Evolutionary conservation across 768 basidiomycete species (phyloP).

Genomic region (Russula dissimulans): DNA sequence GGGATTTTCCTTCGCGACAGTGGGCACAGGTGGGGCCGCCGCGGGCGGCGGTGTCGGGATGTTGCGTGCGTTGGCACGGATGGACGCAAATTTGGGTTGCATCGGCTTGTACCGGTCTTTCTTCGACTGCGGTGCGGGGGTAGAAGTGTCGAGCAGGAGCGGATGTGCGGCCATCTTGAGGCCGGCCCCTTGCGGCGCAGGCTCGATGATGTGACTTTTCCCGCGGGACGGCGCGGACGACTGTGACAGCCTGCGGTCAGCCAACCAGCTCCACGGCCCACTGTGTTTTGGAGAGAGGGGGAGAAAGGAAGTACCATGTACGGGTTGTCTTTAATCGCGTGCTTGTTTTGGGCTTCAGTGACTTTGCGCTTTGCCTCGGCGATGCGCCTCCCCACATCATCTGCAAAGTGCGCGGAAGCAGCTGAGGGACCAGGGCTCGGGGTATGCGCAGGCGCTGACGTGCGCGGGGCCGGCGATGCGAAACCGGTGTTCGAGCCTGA

Average conservation of each 20-base stretch:
- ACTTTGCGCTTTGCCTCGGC: constrained; percentile 84
- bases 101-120: constrained; percentile 96
- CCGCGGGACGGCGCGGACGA: constrained; percentile 46
- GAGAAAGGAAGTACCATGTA: constrained; percentile 55
- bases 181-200: constrained; percentile 70
- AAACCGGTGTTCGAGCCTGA: constrained; percentile 15
- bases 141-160: constrained; percentile 61
- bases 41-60: constrained; percentile 50
- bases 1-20: constrained; percentile 52
- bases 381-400: constrained; percentile 61
- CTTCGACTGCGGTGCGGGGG: constrained; percentile 55
- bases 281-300: background rate
- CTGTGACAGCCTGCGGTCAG: constrained; percentile 25
- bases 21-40: constrained; percentile 27
- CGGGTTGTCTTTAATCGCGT: constrained; percentile 72
- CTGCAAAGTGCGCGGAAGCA: constrained; percentile 29
- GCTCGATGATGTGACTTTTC: constrained; percentile 46
- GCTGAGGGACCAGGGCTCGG: constrained; percentile 24
- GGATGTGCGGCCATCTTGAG: constrained; percentile 90
- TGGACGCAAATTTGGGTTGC: constrained; percentile 98
- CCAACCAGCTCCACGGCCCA: background rate
- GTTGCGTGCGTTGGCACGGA: constrained; percentile 82
- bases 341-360: constrained; percentile 69
- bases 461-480: constrained; percentile 22
- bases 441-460: constrained; percentile 23